Conservation (phyloP, 345 rosid genomes). For the Populus deltoides region DNA sequence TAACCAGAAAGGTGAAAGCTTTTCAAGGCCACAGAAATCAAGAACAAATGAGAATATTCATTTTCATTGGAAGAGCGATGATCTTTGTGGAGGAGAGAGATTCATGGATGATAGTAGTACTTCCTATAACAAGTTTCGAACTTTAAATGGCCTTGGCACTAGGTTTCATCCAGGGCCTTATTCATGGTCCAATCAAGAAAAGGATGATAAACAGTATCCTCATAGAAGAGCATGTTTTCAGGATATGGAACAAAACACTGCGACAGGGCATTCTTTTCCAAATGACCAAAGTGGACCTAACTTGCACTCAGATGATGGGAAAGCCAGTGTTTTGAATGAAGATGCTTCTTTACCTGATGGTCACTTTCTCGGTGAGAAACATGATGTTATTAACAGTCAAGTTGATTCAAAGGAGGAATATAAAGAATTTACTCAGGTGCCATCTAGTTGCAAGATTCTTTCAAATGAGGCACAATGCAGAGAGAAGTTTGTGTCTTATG, state of each 20-base stretch:
- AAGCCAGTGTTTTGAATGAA: constrained; percentile 4
- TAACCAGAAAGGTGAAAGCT: neutral
- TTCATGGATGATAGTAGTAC: constrained; percentile 4
- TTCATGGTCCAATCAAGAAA: constrained; percentile 6
- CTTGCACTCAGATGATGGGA: constrained; percentile 2
- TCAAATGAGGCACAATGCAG: constrained; percentile 21
- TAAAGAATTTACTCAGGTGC: constrained; percentile 4
- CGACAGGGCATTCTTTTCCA: neutral
- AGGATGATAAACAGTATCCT: constrained; percentile 12
- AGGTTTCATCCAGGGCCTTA: constrained; percentile 17
- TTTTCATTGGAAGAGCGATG: constrained; percentile 11
- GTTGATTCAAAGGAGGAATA: constrained; percentile 10
- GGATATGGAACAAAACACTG: constrained; percentile 4
- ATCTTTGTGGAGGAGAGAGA: constrained; percentile 9
- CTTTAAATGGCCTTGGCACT: constrained; percentile 1
- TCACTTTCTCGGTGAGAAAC: constrained; percentile 19
- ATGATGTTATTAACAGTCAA: constrained; percentile 20
- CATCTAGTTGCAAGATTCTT: constrained; percentile 8
- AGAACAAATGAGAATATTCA: constrained; percentile 2
- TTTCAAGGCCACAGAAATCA: neutral
- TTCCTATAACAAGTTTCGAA: neutral
- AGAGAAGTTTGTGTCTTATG: constrained; percentile 3
- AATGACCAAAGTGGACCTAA: neutral
- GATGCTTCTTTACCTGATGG: constrained; percentile 17
- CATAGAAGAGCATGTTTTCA: neutral